These are phyloP conservation scores for Phanerochaete carnosa DNA, from an alignment of 768 basidiomycete genomes.

Conservation along the genomic window DNA sequence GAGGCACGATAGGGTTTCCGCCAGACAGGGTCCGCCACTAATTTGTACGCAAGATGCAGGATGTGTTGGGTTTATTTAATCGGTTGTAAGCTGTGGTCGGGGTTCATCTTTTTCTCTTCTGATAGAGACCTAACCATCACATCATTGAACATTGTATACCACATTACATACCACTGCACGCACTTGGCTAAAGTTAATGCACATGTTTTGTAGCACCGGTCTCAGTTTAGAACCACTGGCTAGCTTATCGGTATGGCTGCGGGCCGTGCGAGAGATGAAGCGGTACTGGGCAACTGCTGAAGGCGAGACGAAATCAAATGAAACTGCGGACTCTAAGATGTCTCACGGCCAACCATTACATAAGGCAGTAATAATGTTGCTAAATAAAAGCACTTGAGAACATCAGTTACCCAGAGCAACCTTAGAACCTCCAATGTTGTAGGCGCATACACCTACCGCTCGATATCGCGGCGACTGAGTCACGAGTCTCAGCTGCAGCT, in stretches of 20 bases:
- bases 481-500: too few relatives aligned
- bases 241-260: too few relatives aligned
- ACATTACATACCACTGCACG: neutral
- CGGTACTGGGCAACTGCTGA: neutral
- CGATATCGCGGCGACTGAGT: too few relatives aligned
- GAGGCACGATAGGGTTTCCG: neutral
- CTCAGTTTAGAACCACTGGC: neutral
- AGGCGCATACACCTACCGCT: too few relatives aligned
- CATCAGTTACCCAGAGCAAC: too few relatives aligned
- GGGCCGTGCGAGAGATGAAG: neutral
- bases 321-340: neutral
- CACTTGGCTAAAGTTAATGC: neutral
- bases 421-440: too few relatives aligned
- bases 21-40: neutral
- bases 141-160: conserved; percentile 3
- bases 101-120: neutral
- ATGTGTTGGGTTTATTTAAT: neutral
- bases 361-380: too few relatives aligned
- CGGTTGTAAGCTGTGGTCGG: conserved; percentile 4
- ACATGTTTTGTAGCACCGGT: neutral
- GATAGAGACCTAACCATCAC: neutral
- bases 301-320: too few relatives aligned
- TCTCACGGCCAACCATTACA: neutral
- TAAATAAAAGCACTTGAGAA: too few relatives aligned
- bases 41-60: neutral